Evolutionary conservation across 805 yeast genomes (phyloP).

Genomic region (Yarrowia hollandica): DNA sequence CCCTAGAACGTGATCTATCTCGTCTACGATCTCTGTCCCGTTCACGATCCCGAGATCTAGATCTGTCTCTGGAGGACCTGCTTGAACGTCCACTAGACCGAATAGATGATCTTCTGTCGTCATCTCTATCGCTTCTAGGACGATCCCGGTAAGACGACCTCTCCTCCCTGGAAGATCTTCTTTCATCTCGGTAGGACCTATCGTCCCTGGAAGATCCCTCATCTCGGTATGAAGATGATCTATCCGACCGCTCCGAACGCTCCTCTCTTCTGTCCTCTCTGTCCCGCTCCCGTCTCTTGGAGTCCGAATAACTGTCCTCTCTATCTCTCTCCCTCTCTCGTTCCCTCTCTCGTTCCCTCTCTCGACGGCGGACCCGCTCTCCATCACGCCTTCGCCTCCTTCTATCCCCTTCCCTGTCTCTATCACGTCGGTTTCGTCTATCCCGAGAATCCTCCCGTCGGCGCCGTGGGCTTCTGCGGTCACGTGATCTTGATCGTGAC

Average conservation of each 20-base stretch:
- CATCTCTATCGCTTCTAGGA: slow-evolving; percentile 28
- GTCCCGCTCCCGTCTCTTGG: no score
- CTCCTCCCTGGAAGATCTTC: not conserved
- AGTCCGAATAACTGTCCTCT: no score
- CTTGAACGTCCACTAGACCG: not conserved
- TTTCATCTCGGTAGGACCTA: no score
- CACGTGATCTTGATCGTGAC: not conserved
- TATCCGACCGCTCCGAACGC: no score
- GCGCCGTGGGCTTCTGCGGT: not conserved
- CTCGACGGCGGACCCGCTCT: not conserved
- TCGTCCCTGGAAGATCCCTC: no score
- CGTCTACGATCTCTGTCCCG: not conserved
- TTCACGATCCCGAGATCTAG: slow-evolving; percentile 1
- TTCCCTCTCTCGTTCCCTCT: not conserved
- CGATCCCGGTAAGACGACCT: not conserved
- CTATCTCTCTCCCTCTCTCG: no score
- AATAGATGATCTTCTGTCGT: not conserved
- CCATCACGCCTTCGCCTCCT: not conserved
- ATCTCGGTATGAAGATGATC: no score
- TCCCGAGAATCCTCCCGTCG: not conserved
- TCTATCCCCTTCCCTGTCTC: not conserved
- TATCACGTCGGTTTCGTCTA: not conserved
- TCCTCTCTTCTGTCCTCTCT: no score
- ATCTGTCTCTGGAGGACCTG: not conserved
- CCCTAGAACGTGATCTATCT: not conserved